Evolutionary conservation across 2,329 filamentous ascomycete species (phyloP), one percentile per base, ranked within the genome.

Genomic region (Phyllachora maydis): DNA sequence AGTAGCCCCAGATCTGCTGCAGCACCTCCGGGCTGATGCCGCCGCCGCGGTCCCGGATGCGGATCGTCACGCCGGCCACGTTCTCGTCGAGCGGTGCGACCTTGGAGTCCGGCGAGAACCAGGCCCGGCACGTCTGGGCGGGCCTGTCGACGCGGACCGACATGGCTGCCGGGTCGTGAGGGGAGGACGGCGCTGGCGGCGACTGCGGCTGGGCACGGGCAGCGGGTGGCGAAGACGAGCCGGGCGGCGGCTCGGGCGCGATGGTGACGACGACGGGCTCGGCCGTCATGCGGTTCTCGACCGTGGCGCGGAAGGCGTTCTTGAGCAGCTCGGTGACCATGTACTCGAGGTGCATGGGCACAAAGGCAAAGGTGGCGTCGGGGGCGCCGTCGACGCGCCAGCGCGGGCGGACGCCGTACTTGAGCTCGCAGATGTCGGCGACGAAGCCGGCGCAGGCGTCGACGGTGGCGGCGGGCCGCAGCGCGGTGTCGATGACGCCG

Each of bases 41-140:
- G 19, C 85, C 85, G 23, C 88, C 88, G n/a, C 82, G 71, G 43
- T 98, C 77, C 30, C 92, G 56, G 77, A 92, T 91, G 41, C 83
- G 71, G 44, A 92, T 70, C 42, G 92, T 92, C 52, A 92, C 83
- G 34, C 72, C 71, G 46, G 75, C 81, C 59, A 92, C 83, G 35
- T 93, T 93, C 63, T 63, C 88, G 31, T 92, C 82, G 39, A 92
- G 90, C 16, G 55, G 64, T 38, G 70, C 62, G 24, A 55, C 50
- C 52, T 74, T 69, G 50, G 67, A 79, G 49, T 91, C 79, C 51
- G 74, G 90, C 26, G 92, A 57, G 3, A 79, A 88, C 6, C 88
- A 72, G 35, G 98, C 93, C 13, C 88, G 70, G 36, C 98, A 90
- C 1, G 88, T 95, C 8, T 98, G 81, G 18, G 82, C 83, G 1